Evolutionary conservation across 305 asterid genomes (phyloP).

Genomic region (Fraxinus sp.): DNA sequence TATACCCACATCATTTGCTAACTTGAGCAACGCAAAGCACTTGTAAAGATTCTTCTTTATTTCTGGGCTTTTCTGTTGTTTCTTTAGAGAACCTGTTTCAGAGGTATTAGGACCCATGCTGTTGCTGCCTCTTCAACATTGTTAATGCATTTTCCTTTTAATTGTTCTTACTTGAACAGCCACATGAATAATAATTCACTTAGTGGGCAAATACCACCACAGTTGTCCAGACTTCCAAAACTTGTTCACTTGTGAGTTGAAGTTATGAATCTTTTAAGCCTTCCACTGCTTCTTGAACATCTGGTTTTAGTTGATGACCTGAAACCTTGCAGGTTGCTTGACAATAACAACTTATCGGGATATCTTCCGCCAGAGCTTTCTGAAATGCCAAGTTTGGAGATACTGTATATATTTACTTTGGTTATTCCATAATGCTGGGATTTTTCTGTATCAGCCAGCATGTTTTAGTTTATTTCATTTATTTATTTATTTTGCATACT

Average conservation of each 20-base stretch:
- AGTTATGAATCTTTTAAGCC: conserved; percentile 4
- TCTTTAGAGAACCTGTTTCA: neutral
- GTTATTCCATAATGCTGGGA: conserved; percentile 13
- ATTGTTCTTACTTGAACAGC: conserved; percentile 50
- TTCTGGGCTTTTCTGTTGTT: neutral
- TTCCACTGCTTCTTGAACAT: conserved; percentile 6
- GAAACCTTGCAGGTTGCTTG: conserved; percentile 70
- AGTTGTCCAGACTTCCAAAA: conserved; percentile 70
- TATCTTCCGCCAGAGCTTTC: conserved; percentile 88
- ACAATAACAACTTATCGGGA: conserved; percentile 93
- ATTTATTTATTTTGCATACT: neutral
- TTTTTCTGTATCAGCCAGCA: neutral
- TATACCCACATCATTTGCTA: conserved; percentile 74
- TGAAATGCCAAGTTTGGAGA: conserved; percentile 53
- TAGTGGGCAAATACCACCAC: conserved; percentile 82
- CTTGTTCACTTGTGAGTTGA: conserved; percentile 91
- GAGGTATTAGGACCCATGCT: neutral
- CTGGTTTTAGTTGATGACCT: conserved; percentile 19
- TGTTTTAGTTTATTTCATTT: neutral
- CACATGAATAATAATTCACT: conserved; percentile 98
- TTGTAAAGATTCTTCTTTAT: conserved; percentile 45
- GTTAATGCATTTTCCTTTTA: conserved; percentile 2
- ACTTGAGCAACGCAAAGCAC: conserved; percentile 61
- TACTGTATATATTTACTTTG: conserved; percentile 57
- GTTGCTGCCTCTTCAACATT: conserved; percentile 10